Evolutionary conservation across 2,329 filamentous ascomycete species (phyloP), one percentile per base, ranked within the genome.

Genomic region (Pyrenophora tritici-repentis): DNA sequence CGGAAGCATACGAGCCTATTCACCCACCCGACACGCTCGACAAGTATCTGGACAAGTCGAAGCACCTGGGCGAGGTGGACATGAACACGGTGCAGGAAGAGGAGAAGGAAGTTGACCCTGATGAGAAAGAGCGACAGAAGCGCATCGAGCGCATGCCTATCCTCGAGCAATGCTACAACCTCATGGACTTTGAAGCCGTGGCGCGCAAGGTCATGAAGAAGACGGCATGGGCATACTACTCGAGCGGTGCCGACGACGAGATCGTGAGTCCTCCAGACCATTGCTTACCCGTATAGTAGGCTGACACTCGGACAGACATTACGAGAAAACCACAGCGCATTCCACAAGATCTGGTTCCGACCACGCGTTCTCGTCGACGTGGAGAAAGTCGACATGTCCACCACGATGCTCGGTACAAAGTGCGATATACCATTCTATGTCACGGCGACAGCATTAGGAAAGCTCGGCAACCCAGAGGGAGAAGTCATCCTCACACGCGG

Each of bases 171-270:
- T 73, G 79, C 50, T 74, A 80, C 59, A 79, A 76, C 58, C 63
- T 76, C 10, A 73, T 81, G 63, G 94, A 99, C 76, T 99, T 99
- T 73, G 94, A 99, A 80, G 86, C 90, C 3, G 93, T 97, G 31
- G 94, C 94, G 4, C 86, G 88, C 65, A 81, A 85, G 33, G 85
- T 95, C 49, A 97, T 97, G 93, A 97, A 96, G 83, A 95, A 89
- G 79, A 88, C 87, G 1, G 93, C 93, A 0, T 99, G 94, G 94
- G 94, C 89, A 20, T 99, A 99, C 78, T 99, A 99, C 75, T 96
- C 91, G 1, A 94, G 89, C 68, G 93, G 90, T 49, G 91, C 93
- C 0, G 90, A 94, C 69, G 90, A 95, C 67, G 90, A 93, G 74
- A 91, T 93, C 75, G 88, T 90, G 71, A 68, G 83, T 72, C 43